These are phyloP conservation scores for Hamigera avellanea DNA, from an alignment of 495 filamentous ascomycete genomes.

Conservation along the genomic window DNA sequence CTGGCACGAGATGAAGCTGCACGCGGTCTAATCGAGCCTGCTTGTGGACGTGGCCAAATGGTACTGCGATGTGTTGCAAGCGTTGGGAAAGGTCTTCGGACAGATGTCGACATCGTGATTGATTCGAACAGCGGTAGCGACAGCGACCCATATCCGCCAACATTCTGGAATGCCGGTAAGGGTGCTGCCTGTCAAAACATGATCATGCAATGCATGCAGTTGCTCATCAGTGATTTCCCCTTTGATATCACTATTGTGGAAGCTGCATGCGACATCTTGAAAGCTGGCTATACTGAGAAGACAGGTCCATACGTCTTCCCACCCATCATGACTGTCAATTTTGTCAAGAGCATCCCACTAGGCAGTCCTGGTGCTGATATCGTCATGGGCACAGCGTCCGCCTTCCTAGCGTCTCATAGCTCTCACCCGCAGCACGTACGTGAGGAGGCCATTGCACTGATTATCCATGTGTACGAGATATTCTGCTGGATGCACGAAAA, in stretches of 20 bases:
- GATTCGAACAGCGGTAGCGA: slow-evolving; percentile 44
- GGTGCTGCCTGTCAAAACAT: slow-evolving; percentile 44
- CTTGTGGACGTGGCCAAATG: slow-evolving; percentile 43
- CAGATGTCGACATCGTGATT: slow-evolving; percentile 55
- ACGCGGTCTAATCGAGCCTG: slow-evolving; percentile 29
- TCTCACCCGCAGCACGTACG: slow-evolving; percentile 43
- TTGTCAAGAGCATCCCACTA: slow-evolving; percentile 50
- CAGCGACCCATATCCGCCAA: slow-evolving; percentile 23
- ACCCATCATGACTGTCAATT: slow-evolving; percentile 55
- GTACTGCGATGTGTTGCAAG: slow-evolving; percentile 62
- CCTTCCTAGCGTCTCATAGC: slow-evolving; percentile 50
- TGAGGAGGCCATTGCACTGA: slow-evolving; percentile 40
- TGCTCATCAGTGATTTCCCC: slow-evolving; percentile 41
- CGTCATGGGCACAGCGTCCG: slow-evolving; percentile 67
- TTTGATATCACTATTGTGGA: slow-evolving; percentile 61
- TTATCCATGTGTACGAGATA: slow-evolving; percentile 54
- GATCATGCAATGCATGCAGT: slow-evolving; percentile 42
- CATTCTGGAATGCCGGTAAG: slow-evolving; percentile 49
- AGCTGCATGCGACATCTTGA: slow-evolving; percentile 61
- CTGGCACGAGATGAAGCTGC: slow-evolving; percentile 24
- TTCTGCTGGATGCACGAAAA: slow-evolving; percentile 51
- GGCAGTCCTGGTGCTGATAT: slow-evolving; percentile 58
- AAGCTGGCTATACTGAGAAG: slow-evolving; percentile 68
- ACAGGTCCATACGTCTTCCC: slow-evolving; percentile 69
- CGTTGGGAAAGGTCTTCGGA: slow-evolving; percentile 72